phyloP scores from a whole-genome alignment of 176 grass and related monocot genomes.

The Triticum monococcum region DNA sequence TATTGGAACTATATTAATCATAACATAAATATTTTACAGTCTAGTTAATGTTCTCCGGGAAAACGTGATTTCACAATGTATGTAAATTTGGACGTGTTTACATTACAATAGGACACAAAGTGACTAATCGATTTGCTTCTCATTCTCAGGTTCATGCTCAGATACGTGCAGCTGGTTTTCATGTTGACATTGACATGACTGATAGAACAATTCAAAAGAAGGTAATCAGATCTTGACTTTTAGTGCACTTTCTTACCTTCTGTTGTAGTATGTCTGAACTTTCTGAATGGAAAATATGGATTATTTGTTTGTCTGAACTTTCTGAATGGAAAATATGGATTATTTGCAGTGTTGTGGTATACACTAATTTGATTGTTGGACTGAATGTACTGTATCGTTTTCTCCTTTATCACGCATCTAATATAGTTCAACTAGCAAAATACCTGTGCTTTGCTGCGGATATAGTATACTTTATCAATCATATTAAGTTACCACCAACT shows the following conservation, averaged over 20 bases:
- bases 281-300: neutral
- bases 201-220: conserved; percentile 99
- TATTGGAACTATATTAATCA: neutral
- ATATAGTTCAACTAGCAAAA: neutral
- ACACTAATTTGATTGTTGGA: conserved; percentile 1
- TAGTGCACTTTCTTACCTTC: neutral
- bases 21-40: neutral
- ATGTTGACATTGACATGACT: conserved; percentile 73
- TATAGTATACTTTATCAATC: neutral
- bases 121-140: neutral
- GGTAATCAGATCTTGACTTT: conserved; percentile 41
- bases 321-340: neutral
- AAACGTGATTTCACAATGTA: neutral
- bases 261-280: neutral
- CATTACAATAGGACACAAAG: neutral
- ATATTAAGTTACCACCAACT: neutral
- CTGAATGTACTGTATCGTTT: neutral
- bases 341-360: neutral
- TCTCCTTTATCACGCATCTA: neutral
- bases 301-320: neutral
- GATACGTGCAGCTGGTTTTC: conserved; percentile 74
- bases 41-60: neutral
- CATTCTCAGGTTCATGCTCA: conserved; percentile 62
- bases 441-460: neutral
- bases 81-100: neutral